Percentiles rank a stretch among this genome's conserved stretches.
Conservation (phyloP, 352 stramenopile species). For the Globisporangium canariense region DNA sequence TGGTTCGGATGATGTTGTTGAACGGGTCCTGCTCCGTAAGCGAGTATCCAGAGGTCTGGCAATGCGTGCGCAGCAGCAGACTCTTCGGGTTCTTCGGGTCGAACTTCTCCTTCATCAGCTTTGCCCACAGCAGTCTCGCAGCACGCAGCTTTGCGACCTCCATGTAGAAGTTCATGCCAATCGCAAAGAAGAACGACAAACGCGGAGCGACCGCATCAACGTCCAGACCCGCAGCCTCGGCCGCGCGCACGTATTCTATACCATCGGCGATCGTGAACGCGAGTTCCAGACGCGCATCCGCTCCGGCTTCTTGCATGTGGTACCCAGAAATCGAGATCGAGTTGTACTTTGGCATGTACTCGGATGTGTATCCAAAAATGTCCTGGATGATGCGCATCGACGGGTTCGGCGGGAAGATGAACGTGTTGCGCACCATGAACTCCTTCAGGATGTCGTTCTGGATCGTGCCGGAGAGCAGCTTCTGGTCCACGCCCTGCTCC, state of each 20-base stretch:
- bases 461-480: conserved; percentile 74
- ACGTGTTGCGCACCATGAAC: conserved; percentile 97
- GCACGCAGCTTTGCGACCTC: conserved; percentile 96
- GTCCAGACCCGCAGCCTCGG: conserved; percentile 90
- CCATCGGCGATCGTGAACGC: conserved; percentile 98
- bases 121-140: conserved; percentile 92
- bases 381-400: conserved; percentile 96
- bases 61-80: conserved; percentile 94
- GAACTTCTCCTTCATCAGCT: conserved; percentile 93
- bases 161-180: conserved; percentile 98
- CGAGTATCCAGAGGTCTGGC: conserved; percentile 95
- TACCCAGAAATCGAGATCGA: conserved; percentile 97
- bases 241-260: conserved; percentile 94
- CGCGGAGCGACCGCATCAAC: conserved; percentile 93
- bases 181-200: conserved; percentile 97
- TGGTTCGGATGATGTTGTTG: conserved; percentile 98
- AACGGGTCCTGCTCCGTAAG: conserved; percentile 97
- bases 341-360: conserved; percentile 98
- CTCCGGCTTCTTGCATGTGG: conserved; percentile 98
- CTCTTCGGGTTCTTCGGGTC: conserved; percentile 93
- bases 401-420: conserved; percentile 95
- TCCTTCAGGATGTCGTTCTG: conserved; percentile 99
- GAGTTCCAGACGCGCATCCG: conserved; percentile 93
- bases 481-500: conserved; percentile 91
- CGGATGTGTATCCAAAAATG: conserved; percentile 96